Conservation (phyloP, 2,329 filamentous ascomycete genomes). For the Pseudocercospora ulei region DNA sequence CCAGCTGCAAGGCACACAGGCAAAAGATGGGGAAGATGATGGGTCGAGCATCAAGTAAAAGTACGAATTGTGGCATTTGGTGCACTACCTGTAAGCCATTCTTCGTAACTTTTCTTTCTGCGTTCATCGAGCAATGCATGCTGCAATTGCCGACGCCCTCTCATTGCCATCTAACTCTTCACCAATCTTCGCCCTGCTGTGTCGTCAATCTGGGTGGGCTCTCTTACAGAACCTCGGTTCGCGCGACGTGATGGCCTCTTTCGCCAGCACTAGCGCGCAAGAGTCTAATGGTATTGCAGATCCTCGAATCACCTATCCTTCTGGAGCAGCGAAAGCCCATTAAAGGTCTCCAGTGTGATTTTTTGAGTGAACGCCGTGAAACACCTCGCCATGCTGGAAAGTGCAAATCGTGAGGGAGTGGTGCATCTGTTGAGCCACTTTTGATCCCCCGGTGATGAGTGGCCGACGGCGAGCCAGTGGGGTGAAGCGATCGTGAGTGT, state of each 20-base stretch:
- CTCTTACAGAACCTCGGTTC: conserved; percentile 10
- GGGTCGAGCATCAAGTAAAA: conserved; percentile 12
- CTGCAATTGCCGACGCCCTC: conserved; percentile 16
- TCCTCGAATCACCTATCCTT: conserved; percentile 10
- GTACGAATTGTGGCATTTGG: conserved; percentile 20
- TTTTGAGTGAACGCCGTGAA: conserved; percentile 19
- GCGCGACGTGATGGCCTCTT: conserved; percentile 11
- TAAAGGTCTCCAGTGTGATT: conserved; percentile 12
- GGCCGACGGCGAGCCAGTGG: conserved; percentile 7
- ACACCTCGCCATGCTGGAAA: conserved; percentile 31
- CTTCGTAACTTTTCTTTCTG: conserved; percentile 15
- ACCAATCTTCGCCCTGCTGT: conserved; percentile 12
- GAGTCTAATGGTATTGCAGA: conserved; percentile 13
- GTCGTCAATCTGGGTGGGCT: conserved; percentile 16
- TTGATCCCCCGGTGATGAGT: conserved; percentile 7
- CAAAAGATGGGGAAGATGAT: conserved; percentile 3
- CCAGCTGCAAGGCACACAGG: conserved; percentile 1
- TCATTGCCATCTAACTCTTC: conserved; percentile 14
- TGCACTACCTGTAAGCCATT: conserved; percentile 20
- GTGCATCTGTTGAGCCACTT: conserved; percentile 11
- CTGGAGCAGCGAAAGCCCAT: conserved; percentile 11
- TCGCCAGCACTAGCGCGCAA: conserved; percentile 16
- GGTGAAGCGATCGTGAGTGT: conserved; percentile 7
- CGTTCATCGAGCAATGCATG: conserved; percentile 14
- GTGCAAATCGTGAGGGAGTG: conserved; percentile 19